Evolutionary conservation across 2,329 filamentous ascomycete species (phyloP).

Genomic region (Epichloe aotearoae): DNA sequence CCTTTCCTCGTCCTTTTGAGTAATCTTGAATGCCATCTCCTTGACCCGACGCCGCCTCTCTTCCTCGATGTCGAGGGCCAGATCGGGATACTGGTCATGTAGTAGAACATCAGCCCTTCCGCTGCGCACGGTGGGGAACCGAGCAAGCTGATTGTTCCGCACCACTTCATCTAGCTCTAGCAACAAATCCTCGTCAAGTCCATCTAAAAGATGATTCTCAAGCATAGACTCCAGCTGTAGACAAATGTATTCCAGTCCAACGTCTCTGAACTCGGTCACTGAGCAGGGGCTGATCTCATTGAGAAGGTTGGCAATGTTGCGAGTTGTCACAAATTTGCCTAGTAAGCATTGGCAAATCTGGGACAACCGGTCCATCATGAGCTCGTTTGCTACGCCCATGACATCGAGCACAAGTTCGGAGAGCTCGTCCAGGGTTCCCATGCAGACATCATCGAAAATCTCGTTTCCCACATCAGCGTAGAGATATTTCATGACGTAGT

Average conservation of each 20-base stretch:
- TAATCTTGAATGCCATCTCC: conserved; percentile 58
- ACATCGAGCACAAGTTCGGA: conserved; percentile 85
- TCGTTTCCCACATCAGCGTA: conserved; percentile 74
- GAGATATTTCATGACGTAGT: conserved; percentile 65
- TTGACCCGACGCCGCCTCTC: conserved; percentile 58
- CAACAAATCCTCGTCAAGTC: conserved; percentile 74
- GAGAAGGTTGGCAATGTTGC: conserved; percentile 74
- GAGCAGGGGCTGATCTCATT: conserved; percentile 78
- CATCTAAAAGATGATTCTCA: conserved; percentile 76
- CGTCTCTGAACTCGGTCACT: conserved; percentile 74
- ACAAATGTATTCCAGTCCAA: conserved; percentile 80
- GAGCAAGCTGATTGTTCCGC: conserved; percentile 67
- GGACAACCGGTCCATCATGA: conserved; percentile 86
- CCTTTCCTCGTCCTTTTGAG: conserved; percentile 48
- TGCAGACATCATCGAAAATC: conserved; percentile 66
- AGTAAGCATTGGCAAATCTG: conserved; percentile 80
- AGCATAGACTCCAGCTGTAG: conserved; percentile 85
- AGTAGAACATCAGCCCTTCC: conserved; percentile 55
- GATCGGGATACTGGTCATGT: conserved; percentile 49
- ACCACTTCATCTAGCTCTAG: conserved; percentile 69
- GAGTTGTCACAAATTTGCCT: conserved; percentile 69
- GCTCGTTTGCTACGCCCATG: conserved; percentile 77
- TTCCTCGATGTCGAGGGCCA: conserved; percentile 53
- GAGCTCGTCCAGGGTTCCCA: conserved; percentile 65
- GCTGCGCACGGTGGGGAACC: conserved; percentile 64